These are phyloP conservation scores for Aspergillus ruber DNA, from an alignment of 2,329 filamentous ascomycete genomes.

Conservation along the genomic window DNA sequence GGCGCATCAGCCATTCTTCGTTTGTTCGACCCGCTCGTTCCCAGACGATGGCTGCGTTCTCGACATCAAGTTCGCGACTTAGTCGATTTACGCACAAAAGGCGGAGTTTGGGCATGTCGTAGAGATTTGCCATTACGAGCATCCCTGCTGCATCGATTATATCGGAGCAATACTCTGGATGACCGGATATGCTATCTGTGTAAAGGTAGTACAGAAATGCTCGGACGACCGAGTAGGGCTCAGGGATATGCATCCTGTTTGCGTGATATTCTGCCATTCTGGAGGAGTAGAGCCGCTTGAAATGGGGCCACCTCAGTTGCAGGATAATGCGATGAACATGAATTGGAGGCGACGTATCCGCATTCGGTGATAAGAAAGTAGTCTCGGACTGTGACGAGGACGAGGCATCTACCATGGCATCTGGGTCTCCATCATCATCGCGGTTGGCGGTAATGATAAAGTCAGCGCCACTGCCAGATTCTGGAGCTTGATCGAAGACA, in stretches of 20 bases:
- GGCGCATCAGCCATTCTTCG: constrained; percentile 88
- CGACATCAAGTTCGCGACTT: constrained; percentile 83
- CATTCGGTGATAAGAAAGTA: constrained; percentile 28
- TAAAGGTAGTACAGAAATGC: constrained; percentile 96
- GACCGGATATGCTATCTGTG: constrained; percentile 74
- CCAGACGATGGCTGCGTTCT: constrained; percentile 94
- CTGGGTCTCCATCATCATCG: constrained; percentile 53
- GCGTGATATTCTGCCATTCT: constrained; percentile 98
- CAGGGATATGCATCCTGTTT: constrained; percentile 95
- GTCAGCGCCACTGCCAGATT: constrained; percentile 79
- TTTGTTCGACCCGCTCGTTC: constrained; percentile 83
- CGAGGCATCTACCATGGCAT: constrained; percentile 45
- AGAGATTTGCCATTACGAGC: constrained; percentile 95
- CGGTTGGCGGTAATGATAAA: constrained; percentile 84
- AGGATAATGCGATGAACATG: constrained; percentile 93
- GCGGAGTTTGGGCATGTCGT: constrained; percentile 90
- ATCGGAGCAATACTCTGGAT: constrained; percentile 53
- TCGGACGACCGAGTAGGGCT: constrained; percentile 88
- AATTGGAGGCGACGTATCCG: constrained; percentile 68
- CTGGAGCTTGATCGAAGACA: constrained; percentile 79
- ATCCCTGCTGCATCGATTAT: constrained; percentile 86
- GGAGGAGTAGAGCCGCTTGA: constrained; percentile 80
- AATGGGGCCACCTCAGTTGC: constrained; percentile 93
- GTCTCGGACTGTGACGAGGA: constrained; percentile 22
- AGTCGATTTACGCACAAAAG: constrained; percentile 86